Conservation (phyloP, 192 early-diverging fungal genomes). For the Coemansia reversa region DNA sequence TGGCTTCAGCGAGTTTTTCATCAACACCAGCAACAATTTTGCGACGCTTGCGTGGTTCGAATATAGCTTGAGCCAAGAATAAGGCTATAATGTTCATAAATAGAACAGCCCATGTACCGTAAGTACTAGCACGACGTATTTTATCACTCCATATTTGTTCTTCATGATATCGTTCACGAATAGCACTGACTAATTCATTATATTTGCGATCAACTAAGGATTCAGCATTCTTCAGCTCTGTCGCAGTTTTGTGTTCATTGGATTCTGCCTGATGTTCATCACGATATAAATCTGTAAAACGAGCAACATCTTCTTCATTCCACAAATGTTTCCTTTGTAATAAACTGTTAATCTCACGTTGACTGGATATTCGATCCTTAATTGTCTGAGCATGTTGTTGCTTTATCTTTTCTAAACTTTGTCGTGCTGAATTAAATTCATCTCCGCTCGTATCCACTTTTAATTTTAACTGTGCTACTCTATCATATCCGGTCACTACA, state of each 20-base stretch:
- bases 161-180: conserved; percentile 79
- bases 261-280: conserved; percentile 67
- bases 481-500: conserved; percentile 68
- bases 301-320: conserved; percentile 70
- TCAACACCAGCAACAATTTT: conserved; percentile 71
- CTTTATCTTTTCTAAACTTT: conserved; percentile 54
- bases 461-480: conserved; percentile 64
- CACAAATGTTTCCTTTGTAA: conserved; percentile 77
- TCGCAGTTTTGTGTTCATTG: conserved; percentile 46
- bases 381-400: conserved; percentile 59
- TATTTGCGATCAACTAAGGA: conserved; percentile 64
- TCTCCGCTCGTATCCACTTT: conserved; percentile 56
- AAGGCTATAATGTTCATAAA: conserved; percentile 66
- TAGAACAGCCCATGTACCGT: conserved; percentile 74
- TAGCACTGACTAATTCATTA: conserved; percentile 61
- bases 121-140: conserved; percentile 73
- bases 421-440: conserved; percentile 54
- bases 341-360: conserved; percentile 75
- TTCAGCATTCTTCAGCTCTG: conserved; percentile 58
- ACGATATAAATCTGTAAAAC: conserved; percentile 75
- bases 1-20: conserved; percentile 51
- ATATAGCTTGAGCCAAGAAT: conserved; percentile 68
- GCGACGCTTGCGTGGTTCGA: conserved; percentile 69
- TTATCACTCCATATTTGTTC: conserved; percentile 87
- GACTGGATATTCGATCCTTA: conserved; percentile 58